These are phyloP conservation scores for Dillenia suffruticosa DNA, from an alignment of 164 flowering plant genomes.

Conservation along the genomic window DNA sequence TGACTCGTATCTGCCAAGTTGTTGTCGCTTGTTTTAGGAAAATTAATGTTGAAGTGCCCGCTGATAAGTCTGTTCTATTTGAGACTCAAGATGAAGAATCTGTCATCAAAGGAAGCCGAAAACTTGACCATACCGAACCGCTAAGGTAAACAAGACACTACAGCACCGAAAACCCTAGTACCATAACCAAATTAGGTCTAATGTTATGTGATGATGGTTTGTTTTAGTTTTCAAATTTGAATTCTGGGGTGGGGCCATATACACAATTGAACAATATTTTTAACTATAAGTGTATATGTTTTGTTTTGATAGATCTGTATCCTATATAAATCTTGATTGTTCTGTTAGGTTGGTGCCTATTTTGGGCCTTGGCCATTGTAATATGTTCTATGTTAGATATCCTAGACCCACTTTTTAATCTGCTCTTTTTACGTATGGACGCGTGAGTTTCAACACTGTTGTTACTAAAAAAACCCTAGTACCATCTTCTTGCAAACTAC, in stretches of 20 bases:
- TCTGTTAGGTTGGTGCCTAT: too few species aligned
- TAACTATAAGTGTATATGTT: too few species aligned
- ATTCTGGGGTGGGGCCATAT: not conserved
- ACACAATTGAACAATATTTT: too few species aligned
- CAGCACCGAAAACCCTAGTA: too few species aligned
- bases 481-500: not conserved
- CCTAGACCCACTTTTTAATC: too few species aligned
- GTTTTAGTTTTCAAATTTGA: not conserved
- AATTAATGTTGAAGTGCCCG: slow-evolving; percentile 20
- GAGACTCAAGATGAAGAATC: slow-evolving; percentile 31
- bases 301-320: too few species aligned
- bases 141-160: slow-evolving; percentile 20
- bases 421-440: too few species aligned
- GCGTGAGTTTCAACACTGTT: too few species aligned
- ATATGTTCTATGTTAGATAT: too few species aligned
- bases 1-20: slow-evolving; percentile 37
- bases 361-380: too few species aligned
- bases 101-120: slow-evolving; percentile 36
- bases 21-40: slow-evolving; percentile 36
- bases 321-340: too few species aligned
- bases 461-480: too few species aligned
- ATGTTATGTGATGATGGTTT: not conserved
- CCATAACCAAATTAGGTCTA: not conserved
- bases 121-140: slow-evolving; percentile 40
- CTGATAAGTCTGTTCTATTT: slow-evolving; percentile 25